Evolutionary conservation across 164 flowering plant genomes (phyloP), one percentile per base, ranked within the genome.

Genomic region (Tinospora cordifolia): DNA sequence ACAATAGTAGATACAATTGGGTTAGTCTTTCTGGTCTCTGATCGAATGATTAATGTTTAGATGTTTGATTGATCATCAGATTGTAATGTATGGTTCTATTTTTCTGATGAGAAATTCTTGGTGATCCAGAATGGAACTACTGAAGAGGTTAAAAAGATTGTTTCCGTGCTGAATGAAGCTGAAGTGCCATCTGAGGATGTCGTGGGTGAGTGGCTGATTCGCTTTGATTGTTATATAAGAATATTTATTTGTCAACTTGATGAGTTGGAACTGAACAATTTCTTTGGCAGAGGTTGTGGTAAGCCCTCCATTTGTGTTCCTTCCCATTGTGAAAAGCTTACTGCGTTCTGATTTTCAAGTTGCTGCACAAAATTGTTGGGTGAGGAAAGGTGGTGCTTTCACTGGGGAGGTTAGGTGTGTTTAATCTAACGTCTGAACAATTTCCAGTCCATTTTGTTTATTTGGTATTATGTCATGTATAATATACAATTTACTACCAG

Each of bases 281-380:
- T 68, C 25, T 75, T 66, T 38, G 79, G 81, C 85, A 90, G 96
- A 90, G 78, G 91, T 90, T 65, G 92, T 90, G 63, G 86, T 90
- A 13, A 86, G 90, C 74, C 96, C 96, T 72, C 91, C 96, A 34
- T 90, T 75, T 81, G 87, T 90, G 75, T 87, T 83, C 70, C 87
- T 90, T 74, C 75, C 87, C 12, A 0, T 75, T 65, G 90, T 83
- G 3, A 84, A 88, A 74, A 75, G 80, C 72, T 71, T 76, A 38
- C 67, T 90, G 79, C 71, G 88, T 38, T 62, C 91, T 51, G 91
- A 88, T 63, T 84, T 90, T 77, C 85, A 88, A 17, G 88, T 87
- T 22, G 87, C 92, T 11, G 92, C 96, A 10, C 96, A 90, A 73
- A 90, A 90, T 66, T 84, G 92, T 51, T 90, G 96, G 96, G 90